These are phyloP conservation scores for Pythium periplocum DNA, from an alignment of 352 stramenopile genomes.

Conservation along the genomic window DNA sequence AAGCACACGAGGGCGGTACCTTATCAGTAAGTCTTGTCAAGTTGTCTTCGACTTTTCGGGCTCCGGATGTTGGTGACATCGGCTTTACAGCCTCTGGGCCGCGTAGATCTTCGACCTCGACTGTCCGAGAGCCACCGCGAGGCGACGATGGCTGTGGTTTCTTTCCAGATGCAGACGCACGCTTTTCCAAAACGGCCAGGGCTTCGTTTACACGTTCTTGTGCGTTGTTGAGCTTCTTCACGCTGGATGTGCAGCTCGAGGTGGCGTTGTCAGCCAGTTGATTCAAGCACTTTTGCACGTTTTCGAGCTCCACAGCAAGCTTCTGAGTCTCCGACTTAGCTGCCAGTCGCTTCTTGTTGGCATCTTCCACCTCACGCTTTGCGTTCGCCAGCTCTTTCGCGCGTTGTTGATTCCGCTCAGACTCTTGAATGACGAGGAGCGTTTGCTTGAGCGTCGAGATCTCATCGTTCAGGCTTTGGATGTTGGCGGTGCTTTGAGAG, in stretches of 20 bases:
- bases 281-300: slow-evolving; percentile 52
- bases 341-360: slow-evolving; percentile 78
- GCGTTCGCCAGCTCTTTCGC: slow-evolving; percentile 56
- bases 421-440: slow-evolving; percentile 57
- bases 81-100: slow-evolving; percentile 34
- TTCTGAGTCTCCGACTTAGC: slow-evolving; percentile 80
- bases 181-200: slow-evolving; percentile 62
- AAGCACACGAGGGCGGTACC: slow-evolving; percentile 21
- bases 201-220: slow-evolving; percentile 68
- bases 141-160: slow-evolving; percentile 11
- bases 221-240: slow-evolving; percentile 53
- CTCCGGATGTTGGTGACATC: slow-evolving; percentile 31
- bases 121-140: slow-evolving; percentile 20
- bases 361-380: slow-evolving; percentile 71
- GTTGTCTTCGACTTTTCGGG: slow-evolving; percentile 64
- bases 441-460: slow-evolving; percentile 51
- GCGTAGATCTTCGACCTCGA: slow-evolving; percentile 44
- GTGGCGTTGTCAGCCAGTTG: slow-evolving; percentile 50
- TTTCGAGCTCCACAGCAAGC: slow-evolving; percentile 67
- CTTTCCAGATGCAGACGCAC: slow-evolving; percentile 24
- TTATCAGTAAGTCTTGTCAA: slow-evolving; percentile 57
- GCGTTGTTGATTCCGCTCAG: slow-evolving; percentile 63
- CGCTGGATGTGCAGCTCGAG: slow-evolving; percentile 43
- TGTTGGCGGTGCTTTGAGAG: slow-evolving; percentile 28
- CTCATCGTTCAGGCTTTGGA: slow-evolving; percentile 58